Base-by-base conservation (phyloP, 352 stramenopile genomes). In the Phytophthora cryptogea region DNA sequence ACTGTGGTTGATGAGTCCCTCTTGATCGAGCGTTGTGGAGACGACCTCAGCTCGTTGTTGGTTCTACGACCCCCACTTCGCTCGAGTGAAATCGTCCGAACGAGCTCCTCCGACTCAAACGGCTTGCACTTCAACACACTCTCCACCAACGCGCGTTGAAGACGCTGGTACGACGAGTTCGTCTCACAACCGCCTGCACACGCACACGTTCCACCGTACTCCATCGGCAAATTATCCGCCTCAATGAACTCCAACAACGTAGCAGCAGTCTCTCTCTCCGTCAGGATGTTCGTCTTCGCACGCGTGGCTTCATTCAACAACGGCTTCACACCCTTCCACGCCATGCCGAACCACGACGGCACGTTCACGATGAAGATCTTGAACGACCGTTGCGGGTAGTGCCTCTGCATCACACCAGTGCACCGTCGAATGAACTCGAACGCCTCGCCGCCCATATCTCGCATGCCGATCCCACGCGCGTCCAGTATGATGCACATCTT, bases 341-440 rank as follows among this genome's bases (percentile, higher is more conserved):
- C 79, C 67, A 97, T 89, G 28, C 84, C 89, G 59, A 97, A 97
- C 88, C 88, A 97, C 14, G 80, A 92, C 14, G 89, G 89, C 2
- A 95, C 90, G 54, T 97, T 97, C 41, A 97, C 72, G 40, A 97
- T 83, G 56, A 96, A 96, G 52, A 97, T 97, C 66, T 96, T 96
- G 75, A 85, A 90, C 39, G 84, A 96, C 5, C 85, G 76, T 68
- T 96, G 86, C 14, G 87, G 85, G 49, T 96, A 97, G 66, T 97
- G 86, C 9, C 72, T 72, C 59, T 94, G 83, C 76, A 96, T 93
- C 54, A 87, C 80, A n/a, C 84, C 79, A 0, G 84, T 90, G 47
- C 82, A 90, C n/a, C 72, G 64, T 7, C 85, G 77, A 7, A 96
- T 79, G 57, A 95, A 97, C 57, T 95, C 86, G 32, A 89, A 80